A percentile compares a stretch with the other conserved stretches of the same genome.
Conservation (phyloP, 305 asterid species). For the Fraxinus greggii region DNA sequence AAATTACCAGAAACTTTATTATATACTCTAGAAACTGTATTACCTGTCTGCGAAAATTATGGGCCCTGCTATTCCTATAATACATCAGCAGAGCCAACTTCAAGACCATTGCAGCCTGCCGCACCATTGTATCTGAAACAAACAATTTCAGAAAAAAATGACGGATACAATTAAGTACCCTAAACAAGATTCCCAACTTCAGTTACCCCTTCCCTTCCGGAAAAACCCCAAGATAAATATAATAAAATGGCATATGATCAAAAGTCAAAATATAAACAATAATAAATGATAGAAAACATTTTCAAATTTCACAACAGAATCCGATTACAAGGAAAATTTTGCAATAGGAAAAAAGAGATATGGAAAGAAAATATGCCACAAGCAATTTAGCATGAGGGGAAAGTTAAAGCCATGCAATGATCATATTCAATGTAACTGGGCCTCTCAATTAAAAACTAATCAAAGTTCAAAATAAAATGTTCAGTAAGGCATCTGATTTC, state of each 20-base stretch:
- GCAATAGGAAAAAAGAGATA: background rate
- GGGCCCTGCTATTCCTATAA: slow-evolving; percentile 80
- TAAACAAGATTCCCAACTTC: background rate
- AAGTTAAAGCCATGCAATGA: background rate
- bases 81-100: slow-evolving; percentile 82
- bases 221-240: background rate
- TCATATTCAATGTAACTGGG: background rate
- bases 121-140: slow-evolving; percentile 71
- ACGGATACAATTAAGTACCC: background rate
- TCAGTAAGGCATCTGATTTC: background rate
- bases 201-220: background rate
- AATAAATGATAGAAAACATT: background rate
- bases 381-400: background rate
- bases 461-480: background rate
- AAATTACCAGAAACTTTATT: background rate
- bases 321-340: background rate
- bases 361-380: background rate
- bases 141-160: background rate
- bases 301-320: background rate
- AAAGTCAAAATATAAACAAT: background rate
- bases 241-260: background rate
- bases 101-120: slow-evolving; percentile 83
- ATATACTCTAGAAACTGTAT: slow-evolving; percentile 9
- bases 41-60: slow-evolving; percentile 92
- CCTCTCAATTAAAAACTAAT: background rate